Evolutionary conservation across 2,329 filamentous ascomycete species (phyloP), one percentile per base, ranked within the genome.

Genomic region (Calonectria leucothoes): DNA sequence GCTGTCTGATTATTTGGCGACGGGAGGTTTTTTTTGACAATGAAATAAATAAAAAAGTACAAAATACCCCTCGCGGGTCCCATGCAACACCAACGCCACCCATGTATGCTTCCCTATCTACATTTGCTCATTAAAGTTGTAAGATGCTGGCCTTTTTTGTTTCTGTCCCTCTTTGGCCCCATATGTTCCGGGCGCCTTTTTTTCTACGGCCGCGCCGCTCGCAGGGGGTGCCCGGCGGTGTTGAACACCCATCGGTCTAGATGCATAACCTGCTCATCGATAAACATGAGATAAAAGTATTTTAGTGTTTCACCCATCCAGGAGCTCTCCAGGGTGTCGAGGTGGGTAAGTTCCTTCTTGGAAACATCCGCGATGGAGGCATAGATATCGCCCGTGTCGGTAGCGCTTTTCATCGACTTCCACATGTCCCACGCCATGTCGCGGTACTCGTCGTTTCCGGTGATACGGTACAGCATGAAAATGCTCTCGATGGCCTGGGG

Each of bases 381-480:
- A 77, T 94, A 89, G 1, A 92, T 93, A 55, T 91, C 85, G 3
- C 87, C 84, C 0, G 93, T 91, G 42, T 88, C 87, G 4, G 93
- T 93, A 76, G 90, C 86, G 75, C 86, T 86, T 64, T 90, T 86
- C 31, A 95, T 87, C 1, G 90, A 87, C 61, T 89, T 82, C 82
- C 94, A 95, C 93, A 95, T 95, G 55, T 86, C 85, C 93, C 94
- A 95, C 1, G 93, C 94, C 78, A 91, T 91, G 61, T 93, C 89
- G 71, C 91, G 90, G 86, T 91, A 93, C 52, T 87, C 86, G 1
- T 87, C 78, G 73, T 94, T 90, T n/a, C 93, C 94, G 0, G 93
- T 95, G 67, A 94, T 87, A 64, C 94, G 90, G 82, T 93, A 95
- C 87, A 96, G 91, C 81, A 95, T 90, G 83, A 95, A 96, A 6